Percentiles rank a stretch among this genome's conserved stretches.
Evolutionary conservation across 331 rosid genomes (phyloP).

Genomic region (Dryas integrifolia): DNA sequence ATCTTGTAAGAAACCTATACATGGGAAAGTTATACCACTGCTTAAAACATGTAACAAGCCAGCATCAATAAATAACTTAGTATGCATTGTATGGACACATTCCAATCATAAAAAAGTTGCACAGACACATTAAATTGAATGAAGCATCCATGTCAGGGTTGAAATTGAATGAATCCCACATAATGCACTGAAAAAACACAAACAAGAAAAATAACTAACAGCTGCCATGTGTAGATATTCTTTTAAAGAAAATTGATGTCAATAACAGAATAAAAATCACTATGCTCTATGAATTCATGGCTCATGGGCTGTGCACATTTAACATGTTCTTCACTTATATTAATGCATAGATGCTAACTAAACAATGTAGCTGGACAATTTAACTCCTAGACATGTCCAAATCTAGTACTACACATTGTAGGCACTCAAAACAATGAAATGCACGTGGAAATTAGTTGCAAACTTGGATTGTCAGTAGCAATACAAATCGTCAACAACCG

Average conservation of each 20-base stretch:
- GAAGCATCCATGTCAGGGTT: background rate
- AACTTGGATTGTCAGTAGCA: background rate
- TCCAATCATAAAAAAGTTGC: background rate
- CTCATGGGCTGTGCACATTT: background rate
- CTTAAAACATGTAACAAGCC: background rate
- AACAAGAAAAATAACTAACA: background rate
- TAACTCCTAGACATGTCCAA: background rate
- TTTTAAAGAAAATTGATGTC: background rate
- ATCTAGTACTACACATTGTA: background rate
- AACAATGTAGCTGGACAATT: background rate
- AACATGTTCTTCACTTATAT: background rate
- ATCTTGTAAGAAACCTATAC: background rate
- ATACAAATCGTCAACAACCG: background rate
- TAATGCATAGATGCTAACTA: background rate
- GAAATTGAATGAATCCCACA: background rate
- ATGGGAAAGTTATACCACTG: background rate
- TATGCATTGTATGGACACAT: background rate
- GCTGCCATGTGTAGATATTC: background rate
- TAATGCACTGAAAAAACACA: background rate
- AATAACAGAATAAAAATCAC: background rate
- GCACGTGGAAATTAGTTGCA: background rate
- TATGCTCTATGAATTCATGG: background rate
- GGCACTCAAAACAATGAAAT: background rate
- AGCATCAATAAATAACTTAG: background rate
- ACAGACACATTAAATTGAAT: background rate